Conservation (phyloP, 352 stramenopile genomes). For the Globisporangium abappressorium region DNA sequence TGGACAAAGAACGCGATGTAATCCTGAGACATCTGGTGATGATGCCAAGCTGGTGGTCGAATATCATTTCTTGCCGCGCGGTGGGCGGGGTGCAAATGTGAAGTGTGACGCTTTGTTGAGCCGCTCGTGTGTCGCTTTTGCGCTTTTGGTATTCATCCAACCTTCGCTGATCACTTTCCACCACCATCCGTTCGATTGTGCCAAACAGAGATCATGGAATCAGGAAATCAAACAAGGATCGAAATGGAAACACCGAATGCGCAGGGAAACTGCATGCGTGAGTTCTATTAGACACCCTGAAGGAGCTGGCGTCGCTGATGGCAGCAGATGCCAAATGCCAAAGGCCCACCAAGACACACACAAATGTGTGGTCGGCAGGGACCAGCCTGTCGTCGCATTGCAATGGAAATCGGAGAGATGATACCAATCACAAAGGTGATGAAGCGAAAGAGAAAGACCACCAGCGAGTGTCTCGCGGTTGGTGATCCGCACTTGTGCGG, state of each 20-base stretch:
- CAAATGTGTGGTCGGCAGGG: slow-evolving; percentile 3
- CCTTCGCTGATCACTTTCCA: background rate
- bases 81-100: too few relatives aligned
- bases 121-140: background rate
- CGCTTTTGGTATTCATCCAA: background rate
- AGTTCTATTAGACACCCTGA: background rate
- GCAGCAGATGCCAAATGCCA: background rate
- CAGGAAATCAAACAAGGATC: background rate
- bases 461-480: background rate
- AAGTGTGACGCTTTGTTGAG: background rate
- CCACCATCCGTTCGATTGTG: background rate
- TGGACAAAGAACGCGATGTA: slow-evolving; percentile 1
- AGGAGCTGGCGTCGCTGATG: background rate
- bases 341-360: background rate
- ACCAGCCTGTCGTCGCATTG: slow-evolving; percentile 3
- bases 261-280: background rate
- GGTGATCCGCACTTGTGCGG: background rate
- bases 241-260: background rate
- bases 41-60: background rate
- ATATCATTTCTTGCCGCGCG: slow-evolving; percentile 7
- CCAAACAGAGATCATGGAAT: background rate
- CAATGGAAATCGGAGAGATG: background rate
- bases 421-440: background rate
- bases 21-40: slow-evolving; percentile 8
- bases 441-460: slow-evolving; percentile 11